Evolutionary conservation across 2,329 filamentous ascomycete species (phyloP), one percentile per base, ranked within the genome.

Genomic region (Pestalotiopsis sp.): DNA sequence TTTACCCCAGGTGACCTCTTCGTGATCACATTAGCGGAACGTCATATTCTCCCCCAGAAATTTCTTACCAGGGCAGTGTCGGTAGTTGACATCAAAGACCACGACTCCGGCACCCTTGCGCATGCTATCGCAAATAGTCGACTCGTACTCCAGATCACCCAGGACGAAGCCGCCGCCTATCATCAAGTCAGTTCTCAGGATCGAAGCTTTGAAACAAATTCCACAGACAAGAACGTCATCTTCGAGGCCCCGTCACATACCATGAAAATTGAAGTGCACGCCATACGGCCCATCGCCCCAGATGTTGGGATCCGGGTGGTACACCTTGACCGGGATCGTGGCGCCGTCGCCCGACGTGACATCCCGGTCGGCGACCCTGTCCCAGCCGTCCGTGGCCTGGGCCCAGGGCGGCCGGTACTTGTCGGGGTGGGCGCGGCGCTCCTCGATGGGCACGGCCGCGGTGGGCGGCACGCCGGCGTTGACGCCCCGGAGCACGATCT

Each of bases 61-160:
- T 49, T 57, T 65, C 74, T 67, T 68, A 81, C 79, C 79, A 2
- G 80, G 80, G 61, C 80, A 82, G 52, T 79, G 80, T 1, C 81
- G 79, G 69, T 83, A 83, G 65, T 80, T 77, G 31, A 82, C 80
- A 61, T 82, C 81, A 4, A 82, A 72, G 1, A 83, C 78, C 0
- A 76, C 78, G 1, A 83, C 72, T 0, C 79, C 79, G 1, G 79
- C 79, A 13, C 74, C 74, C 59, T 81, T 77, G 0, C 78, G 74
- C 78, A 82, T 79, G 65, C 72, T 78, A 58, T 80, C 69, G 65
- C 81, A 82, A 3, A 81, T 66, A 14, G 74, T 72, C 17, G 76
- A 77, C 59, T 82, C 79, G 14, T 74, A 72, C 2, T 68, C 68
- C 65, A 83, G 65, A 63, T 79, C 75, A 1, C 81, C 81, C 1